Evolutionary conservation across 768 basidiomycete genomes (phyloP), one percentile per base, ranked within the genome.

Genomic region (Floccularia luteovirens): DNA sequence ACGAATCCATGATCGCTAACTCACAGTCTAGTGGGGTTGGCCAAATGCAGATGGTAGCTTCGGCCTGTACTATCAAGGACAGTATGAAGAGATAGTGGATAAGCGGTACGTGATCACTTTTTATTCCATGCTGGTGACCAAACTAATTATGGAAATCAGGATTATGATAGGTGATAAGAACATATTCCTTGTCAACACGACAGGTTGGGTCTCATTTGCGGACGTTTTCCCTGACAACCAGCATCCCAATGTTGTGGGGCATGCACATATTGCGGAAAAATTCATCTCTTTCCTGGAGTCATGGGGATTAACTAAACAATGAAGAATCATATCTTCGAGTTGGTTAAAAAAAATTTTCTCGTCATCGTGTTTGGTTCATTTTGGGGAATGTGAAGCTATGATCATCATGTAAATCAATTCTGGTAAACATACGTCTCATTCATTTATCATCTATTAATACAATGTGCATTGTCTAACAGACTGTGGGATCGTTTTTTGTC

Each of bases 181-280:
- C 43, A 60, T 72, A 14, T 74, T 69, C 55, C 56, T 77, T 0
- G 74, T 78, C 17, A 62, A 78, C 47, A 73, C 75, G 5, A 75
- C 71, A 0, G 74, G 74, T 3, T 79, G 75, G 74, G 66, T 75
- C 14, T 61, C 62, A 1, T 74, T 48, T 42, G 65, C 49, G 0
- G 74, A 78, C 44, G 70, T 77, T 10, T 74, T 69, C 50, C 63
- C 69, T 7, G 64, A 61, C 42, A 77, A 77, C 41, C 48, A 52
- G 13, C 74, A 77, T 46, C 77, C 75, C 0, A 70, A 58, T 39
- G 59, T 69, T 8, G 47, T 53, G 0, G 75, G 77, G 1, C 74
- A 74, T 36, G 43, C 44, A 27, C 71, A 69, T 42, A 71, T 77
- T 42, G 70, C 74, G 0, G 53, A 57, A 2, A 48, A 67, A 36